Conservation (phyloP, 164 flowering plant species). For the Brasenia schreberi region DNA sequence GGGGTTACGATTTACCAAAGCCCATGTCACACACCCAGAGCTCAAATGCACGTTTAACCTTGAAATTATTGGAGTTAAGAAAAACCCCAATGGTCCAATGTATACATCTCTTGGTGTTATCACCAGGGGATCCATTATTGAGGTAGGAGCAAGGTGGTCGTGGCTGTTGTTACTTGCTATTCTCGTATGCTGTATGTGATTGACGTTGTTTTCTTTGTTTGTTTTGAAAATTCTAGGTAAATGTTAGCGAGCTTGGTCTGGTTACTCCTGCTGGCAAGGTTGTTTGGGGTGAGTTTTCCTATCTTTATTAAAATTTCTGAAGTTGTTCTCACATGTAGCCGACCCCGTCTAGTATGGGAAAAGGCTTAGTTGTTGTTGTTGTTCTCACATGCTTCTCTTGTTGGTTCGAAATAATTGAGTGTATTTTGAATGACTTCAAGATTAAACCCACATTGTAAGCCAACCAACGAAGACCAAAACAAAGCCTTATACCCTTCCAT, state of each 20-base stretch:
- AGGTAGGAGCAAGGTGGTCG: slow-evolving; percentile 29
- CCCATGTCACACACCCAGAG: slow-evolving; percentile 97
- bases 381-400: no score
- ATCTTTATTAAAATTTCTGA: no score
- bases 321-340: no score
- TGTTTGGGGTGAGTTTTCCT: slow-evolving; percentile 63
- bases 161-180: not conserved
- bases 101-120: slow-evolving; percentile 93
- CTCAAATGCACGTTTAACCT: slow-evolving; percentile 91
- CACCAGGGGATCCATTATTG: slow-evolving; percentile 90
- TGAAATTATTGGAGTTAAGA: slow-evolving; percentile 92
- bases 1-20: slow-evolving; percentile 83
- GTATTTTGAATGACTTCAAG: no score
- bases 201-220: not conserved
- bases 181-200: not conserved
- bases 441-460: no score
- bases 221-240: slow-evolving; percentile 36
- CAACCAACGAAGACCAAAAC: no score
- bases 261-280: slow-evolving; percentile 99
- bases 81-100: slow-evolving; percentile 93
- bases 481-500: no score
- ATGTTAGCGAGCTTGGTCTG: slow-evolving; percentile 89
- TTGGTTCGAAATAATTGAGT: no score
- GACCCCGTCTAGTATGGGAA: no score
- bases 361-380: no score